Evolutionary conservation across 331 rosid genomes (phyloP), one percentile per base, ranked within the genome.

Genomic region (Arachis monticola): DNA sequence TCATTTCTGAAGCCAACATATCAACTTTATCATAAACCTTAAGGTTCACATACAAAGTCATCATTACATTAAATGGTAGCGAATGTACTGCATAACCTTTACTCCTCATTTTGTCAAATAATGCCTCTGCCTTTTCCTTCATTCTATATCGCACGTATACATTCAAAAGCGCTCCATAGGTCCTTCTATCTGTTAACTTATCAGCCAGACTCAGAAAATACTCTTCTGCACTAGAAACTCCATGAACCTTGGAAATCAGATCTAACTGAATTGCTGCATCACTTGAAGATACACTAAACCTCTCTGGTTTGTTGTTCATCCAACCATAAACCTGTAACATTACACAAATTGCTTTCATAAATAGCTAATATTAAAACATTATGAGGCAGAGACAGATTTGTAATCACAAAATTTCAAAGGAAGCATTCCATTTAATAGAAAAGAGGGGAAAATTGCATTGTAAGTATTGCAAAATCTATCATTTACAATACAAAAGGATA

Each of bases 41-140:
- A 32, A 88, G 84, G 79, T 92, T 92, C 97, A 86, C 86, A 79
- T 92, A 95, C 58, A 95, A 88, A 76, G 97, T 95, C 99, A 95
- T 95, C 97, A 95, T 95, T 68, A 92, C 95, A 83, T 95, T 95
- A 83, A 76, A 92, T 60, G 99, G 92, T 68, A 95, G 99, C 0
- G 97, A 22, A 62, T 90, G 91, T 35, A 62, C 48, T 12, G 93
- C 89, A 78, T 85, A 86, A 35, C 86, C 89, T 84, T 87, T 95
- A 61, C 62, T 77, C 83, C 96, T 88, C 93, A 95, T 95, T 74
- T 50, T 67, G 13, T 88, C 97, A 30, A 92, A 86, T 76, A 95
- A 73, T 67, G 89, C 70, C 78, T 95, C 99, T 5, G 97, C 97
- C 69, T 92, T 87, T 61, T 89, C 91, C 80, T 82, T 90, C 81